Evolutionary conservation across 495 filamentous ascomycete species (phyloP).

Genomic region (Articulospora tetracladia): DNA sequence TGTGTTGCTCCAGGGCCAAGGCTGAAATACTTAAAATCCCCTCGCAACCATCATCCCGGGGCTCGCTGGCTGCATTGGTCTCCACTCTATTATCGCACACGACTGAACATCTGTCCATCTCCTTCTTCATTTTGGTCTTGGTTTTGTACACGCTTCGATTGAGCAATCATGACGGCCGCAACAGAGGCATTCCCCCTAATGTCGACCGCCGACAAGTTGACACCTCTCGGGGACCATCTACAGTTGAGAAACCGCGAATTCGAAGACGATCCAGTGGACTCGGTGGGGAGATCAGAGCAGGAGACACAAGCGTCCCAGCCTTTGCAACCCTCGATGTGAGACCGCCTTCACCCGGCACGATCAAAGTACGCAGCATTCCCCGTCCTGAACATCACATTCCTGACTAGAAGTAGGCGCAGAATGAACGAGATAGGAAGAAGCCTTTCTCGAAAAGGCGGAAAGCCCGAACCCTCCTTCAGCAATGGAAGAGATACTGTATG

Average conservation of each 20-base stretch:
- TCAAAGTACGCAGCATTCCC: conserved; percentile 17
- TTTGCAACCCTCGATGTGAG: conserved; percentile 25
- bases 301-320: conserved; percentile 25
- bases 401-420: conserved; percentile 20
- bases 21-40: background rate
- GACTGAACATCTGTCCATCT: background rate
- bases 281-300: conserved; percentile 29
- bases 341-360: conserved; percentile 23
- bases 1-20: background rate
- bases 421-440: conserved; percentile 31
- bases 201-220: conserved; percentile 16
- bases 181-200: conserved; percentile 26
- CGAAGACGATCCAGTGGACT: conserved; percentile 26
- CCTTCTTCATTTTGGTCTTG: background rate
- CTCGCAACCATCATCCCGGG: background rate
- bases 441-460: conserved; percentile 51
- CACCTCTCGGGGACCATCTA: conserved; percentile 10
- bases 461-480: conserved; percentile 58
- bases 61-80: background rate
- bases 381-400: background rate
- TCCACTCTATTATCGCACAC: background rate
- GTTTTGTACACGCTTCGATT: background rate
- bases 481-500: conserved; percentile 60
- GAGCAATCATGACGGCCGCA: conserved; percentile 9
- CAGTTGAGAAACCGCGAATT: conserved; percentile 16